phyloP scores from a whole-genome alignment of 2,329 filamentous ascomycete species.

The Botryotinia calthae region DNA sequence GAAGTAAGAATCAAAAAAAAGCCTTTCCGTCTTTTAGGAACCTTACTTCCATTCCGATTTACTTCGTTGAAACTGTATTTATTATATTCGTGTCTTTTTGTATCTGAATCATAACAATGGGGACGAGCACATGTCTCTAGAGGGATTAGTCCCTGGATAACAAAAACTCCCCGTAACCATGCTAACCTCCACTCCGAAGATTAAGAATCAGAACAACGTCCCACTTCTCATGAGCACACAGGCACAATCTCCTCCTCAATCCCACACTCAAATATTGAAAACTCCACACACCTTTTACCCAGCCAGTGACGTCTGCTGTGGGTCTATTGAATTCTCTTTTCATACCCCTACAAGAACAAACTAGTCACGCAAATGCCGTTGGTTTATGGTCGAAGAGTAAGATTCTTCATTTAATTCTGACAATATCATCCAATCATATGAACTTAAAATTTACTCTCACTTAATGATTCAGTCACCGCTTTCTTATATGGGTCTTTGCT shows the following conservation, averaged over 20 bases:
- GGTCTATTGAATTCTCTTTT: constrained; percentile 7
- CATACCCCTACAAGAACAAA: neutral
- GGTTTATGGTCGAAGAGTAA: neutral
- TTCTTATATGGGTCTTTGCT: neutral
- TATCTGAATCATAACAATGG: neutral
- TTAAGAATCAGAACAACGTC: neutral
- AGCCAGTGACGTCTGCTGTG: constrained; percentile 17
- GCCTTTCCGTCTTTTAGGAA: neutral
- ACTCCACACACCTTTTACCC: constrained; percentile 8
- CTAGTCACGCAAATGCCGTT: constrained; percentile 11
- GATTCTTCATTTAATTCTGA: neutral
- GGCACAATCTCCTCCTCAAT: constrained; percentile 8
- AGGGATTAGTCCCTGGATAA: neutral
- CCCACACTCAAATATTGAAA: neutral
- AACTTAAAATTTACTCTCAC: neutral
- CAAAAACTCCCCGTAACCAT: neutral
- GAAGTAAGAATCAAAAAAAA: neutral
- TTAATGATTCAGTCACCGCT: constrained; percentile 6
- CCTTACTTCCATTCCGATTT: neutral
- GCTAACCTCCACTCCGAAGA: neutral
- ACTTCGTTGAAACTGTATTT: neutral
- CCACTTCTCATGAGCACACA: neutral
- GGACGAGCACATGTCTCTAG: neutral
- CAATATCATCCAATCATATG: constrained; percentile 3
- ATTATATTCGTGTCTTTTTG: neutral